Base-by-base conservation (phyloP, 768 basidiomycete genomes). In the Imleria badia region DNA sequence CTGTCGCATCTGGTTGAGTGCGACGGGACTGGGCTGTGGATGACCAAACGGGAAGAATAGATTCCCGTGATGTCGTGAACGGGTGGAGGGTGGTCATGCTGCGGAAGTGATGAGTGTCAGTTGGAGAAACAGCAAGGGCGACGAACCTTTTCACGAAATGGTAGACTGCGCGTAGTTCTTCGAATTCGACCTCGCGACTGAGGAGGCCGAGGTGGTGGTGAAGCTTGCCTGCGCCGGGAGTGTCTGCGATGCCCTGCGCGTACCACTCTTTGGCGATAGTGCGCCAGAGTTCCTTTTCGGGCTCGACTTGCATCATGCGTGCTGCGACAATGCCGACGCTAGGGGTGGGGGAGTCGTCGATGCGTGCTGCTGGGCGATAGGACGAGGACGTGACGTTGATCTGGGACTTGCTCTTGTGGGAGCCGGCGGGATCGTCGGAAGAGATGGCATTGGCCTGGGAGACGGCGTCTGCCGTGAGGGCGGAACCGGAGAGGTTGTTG, bases 21-120 rank as follows among this genome's bases (percentile, higher is more conserved):
- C 93, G 86, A 17, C 85, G 82, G 8, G 84, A 77, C 56, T 72
- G 70, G 0, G 87, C 78, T 3, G 83, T 73, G 5, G 78, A 77
- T 8, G 93, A 89, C 87, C 95, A 98, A n/a, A 98, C 74, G 0
- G 87, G 85, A 4, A 96, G 78, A 13, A 98, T 78, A 0, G 94
- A 91, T 73, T 98, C 96, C 17, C 94, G 88, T 13, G 95, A 92
- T 0, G 88, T 90, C 14, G 80, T 71, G 71, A 93, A 98, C 0
- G 94, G 88, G 65, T 95, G 94, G 0, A 91, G 77, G 9, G 93
- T 86, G n/a, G 90, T 91, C 81, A 99, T 84, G 69, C 96, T 98
- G 15, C 30, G 38, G 39, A 55, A 3, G 23, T 20, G 19, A n/a
- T 64, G 29, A 58, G 58, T 4, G 42, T 59, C 5, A 48, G 48